These are phyloP conservation scores for Exophiala viscosa DNA, from an alignment of 2,329 filamentous ascomycete species.

Conservation along the genomic window DNA sequence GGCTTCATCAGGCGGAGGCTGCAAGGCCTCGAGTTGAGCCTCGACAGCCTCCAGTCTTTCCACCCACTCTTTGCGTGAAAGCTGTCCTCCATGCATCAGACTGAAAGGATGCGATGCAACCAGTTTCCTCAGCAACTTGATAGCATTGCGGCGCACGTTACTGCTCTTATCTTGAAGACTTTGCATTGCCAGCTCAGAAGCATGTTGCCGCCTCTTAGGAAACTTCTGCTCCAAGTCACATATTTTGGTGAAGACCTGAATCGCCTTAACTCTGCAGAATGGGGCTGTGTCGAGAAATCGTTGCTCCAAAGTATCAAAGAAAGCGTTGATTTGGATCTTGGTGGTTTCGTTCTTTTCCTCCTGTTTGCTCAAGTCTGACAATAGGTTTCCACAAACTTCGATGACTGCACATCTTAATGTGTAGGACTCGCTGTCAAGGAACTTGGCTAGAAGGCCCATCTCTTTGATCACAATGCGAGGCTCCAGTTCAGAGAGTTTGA, in stretches of 20 bases:
- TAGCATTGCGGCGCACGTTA: slow-evolving; percentile 90
- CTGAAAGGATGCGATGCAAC: slow-evolving; percentile 95
- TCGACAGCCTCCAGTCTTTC: slow-evolving; percentile 78
- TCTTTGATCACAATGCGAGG: slow-evolving; percentile 94
- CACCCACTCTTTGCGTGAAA: slow-evolving; percentile 82
- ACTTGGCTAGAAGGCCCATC: slow-evolving; percentile 90
- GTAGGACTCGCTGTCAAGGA: slow-evolving; percentile 95
- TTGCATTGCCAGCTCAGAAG: slow-evolving; percentile 78
- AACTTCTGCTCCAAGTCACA: slow-evolving; percentile 96
- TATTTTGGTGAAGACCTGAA: slow-evolving; percentile 88
- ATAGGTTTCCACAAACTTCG: slow-evolving; percentile 94
- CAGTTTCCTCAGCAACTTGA: slow-evolving; percentile 82
- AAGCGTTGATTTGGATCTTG: slow-evolving; percentile 92
- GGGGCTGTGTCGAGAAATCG: slow-evolving; percentile 95
- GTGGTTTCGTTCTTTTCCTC: slow-evolving; percentile 89
- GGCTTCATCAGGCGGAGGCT: slow-evolving; percentile 70
- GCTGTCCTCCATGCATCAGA: slow-evolving; percentile 81
- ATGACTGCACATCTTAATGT: slow-evolving; percentile 90
- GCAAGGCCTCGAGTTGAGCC: slow-evolving; percentile 72
- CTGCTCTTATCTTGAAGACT: slow-evolving; percentile 98
- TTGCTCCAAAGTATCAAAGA: slow-evolving; percentile 95
- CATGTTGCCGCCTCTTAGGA: slow-evolving; percentile 82
- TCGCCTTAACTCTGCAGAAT: slow-evolving; percentile 84
- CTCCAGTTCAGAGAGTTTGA: slow-evolving; percentile 86
- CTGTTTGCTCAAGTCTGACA: slow-evolving; percentile 82